phyloP scores from a whole-genome alignment of 345 rosid species.

The Physaria fendleri region DNA sequence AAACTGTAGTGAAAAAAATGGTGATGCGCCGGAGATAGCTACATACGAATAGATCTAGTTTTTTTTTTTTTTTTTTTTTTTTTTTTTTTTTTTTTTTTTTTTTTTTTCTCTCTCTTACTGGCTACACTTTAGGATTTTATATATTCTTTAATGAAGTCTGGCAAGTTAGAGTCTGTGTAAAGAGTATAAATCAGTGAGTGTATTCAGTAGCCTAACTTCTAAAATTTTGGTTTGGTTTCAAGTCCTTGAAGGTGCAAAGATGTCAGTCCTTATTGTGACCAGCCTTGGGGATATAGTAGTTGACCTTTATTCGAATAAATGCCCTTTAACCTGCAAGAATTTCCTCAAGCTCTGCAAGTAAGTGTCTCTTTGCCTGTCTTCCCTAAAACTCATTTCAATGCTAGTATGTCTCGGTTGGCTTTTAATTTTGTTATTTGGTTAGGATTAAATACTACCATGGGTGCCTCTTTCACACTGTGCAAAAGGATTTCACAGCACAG shows the following conservation, averaged over 20 bases:
- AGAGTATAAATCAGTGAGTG: too few relatives aligned
- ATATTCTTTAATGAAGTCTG: too few relatives aligned
- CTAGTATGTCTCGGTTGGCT: background rate
- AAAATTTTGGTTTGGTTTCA: background rate
- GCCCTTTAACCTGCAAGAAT: slow-evolving; percentile 84
- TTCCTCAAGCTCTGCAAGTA: slow-evolving; percentile 96
- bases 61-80: too few relatives aligned
- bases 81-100: too few relatives aligned
- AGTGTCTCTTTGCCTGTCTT: background rate
- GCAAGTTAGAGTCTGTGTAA: too few relatives aligned
- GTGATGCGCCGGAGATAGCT: too few relatives aligned
- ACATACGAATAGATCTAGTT: too few relatives aligned
- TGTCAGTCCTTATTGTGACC: slow-evolving; percentile 81
- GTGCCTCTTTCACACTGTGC: slow-evolving; percentile 77
- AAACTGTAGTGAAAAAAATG: too few relatives aligned
- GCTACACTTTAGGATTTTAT: too few relatives aligned
- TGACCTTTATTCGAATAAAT: slow-evolving; percentile 54
- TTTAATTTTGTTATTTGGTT: slow-evolving; percentile 10
- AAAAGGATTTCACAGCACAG: slow-evolving; percentile 80
- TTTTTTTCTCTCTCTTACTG: too few relatives aligned
- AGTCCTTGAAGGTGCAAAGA: background rate
- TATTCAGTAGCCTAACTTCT: too few relatives aligned
- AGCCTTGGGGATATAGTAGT: slow-evolving; percentile 81
- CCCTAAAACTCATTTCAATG: background rate
- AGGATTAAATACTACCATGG: slow-evolving; percentile 92